A percentile compares a stretch with the other conserved stretches of the same genome.
These are phyloP conservation scores for Blepharisma japonicum DNA, from an alignment of 73 alveolate species.

Conservation along the genomic window DNA sequence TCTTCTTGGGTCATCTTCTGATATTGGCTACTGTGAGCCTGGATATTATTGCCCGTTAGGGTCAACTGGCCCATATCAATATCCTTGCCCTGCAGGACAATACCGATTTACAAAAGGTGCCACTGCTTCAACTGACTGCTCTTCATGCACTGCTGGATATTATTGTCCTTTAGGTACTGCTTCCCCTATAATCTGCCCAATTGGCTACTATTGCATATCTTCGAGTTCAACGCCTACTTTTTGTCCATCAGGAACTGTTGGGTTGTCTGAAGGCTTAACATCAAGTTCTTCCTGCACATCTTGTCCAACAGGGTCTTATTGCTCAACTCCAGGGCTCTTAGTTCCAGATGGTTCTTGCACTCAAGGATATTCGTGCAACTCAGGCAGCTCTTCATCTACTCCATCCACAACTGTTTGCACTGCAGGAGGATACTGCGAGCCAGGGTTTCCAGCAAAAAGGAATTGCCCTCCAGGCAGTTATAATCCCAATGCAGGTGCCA, in stretches of 20 bases:
- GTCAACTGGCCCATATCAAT: constrained; percentile 32
- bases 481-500: constrained; percentile 40
- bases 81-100: constrained; percentile 38
- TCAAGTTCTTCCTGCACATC: constrained; percentile 52
- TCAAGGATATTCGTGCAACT: constrained; percentile 46
- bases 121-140: constrained; percentile 38
- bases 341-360: constrained; percentile 68
- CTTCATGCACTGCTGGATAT: constrained; percentile 54
- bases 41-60: constrained; percentile 67
- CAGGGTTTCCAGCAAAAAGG: constrained; percentile 41
- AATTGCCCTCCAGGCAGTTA: constrained; percentile 67
- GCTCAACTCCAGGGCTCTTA: constrained; percentile 31
- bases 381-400: constrained; percentile 44
- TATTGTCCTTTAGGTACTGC: constrained; percentile 11
- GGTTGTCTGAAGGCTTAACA: constrained; percentile 40
- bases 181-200: constrained; percentile 36
- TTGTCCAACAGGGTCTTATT: constrained; percentile 60
- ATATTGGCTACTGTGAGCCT: constrained; percentile 57
- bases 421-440: constrained; percentile 55
- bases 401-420: constrained; percentile 37
- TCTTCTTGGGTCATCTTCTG: constrained; percentile 32
- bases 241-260: constrained; percentile 70
- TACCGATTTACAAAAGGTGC: constrained; percentile 22
- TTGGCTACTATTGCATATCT: constrained; percentile 27
- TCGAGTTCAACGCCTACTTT: constrained; percentile 21